Evolutionary conservation across 192 early-diverging fungal genomes (phyloP), one percentile per base, ranked within the genome.

Genomic region (Dissophora globulifera): DNA sequence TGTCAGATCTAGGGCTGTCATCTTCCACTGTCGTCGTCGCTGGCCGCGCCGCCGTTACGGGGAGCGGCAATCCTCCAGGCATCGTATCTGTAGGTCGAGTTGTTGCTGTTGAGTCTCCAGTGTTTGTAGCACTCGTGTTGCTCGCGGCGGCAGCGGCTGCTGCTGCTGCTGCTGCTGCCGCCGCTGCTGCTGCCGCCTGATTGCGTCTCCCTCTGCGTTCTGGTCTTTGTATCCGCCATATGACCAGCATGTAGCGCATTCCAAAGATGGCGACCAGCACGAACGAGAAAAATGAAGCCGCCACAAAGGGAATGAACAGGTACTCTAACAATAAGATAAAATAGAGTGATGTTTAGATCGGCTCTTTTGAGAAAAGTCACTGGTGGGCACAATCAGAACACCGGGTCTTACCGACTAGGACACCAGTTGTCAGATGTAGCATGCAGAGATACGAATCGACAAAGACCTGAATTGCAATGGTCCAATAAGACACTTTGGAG

Each of bases 211-310:
- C 82, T 9, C 83, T 61, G 25, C 79, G 48, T 32, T 89, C 89
- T 10, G 91, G 84, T 50, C 89, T 59, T 69, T 92, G 89, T 43
- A 88, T 86, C 32, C 84, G 65, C 84, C 89, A 88, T 15, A 94
- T 87, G 0, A 85, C 83, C 25, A 90, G 61, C 35, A 94, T 69
- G 52, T 94, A 93, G 17, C 88, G 82, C 81, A 92, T 87, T 9
- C 83, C 87, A 57, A 91, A 86, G 20, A 89, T 83, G n/a, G 89
- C 86, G 3, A 91, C 84, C 58, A 91, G 52, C 19, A 85, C 78
- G 69, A 92, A 93, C 9, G 84, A 83, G 33, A 91, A 82, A 46
- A 92, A 88, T 8, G 87, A 79, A 0, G 85, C 84, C 2, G 84
- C 79, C 2, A 81, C 83, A 64, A 89, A 87, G 11, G 87, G 83